Conservation (phyloP, 1,139 yeast genomes). For the Blastobotrys ciferrii region DNA sequence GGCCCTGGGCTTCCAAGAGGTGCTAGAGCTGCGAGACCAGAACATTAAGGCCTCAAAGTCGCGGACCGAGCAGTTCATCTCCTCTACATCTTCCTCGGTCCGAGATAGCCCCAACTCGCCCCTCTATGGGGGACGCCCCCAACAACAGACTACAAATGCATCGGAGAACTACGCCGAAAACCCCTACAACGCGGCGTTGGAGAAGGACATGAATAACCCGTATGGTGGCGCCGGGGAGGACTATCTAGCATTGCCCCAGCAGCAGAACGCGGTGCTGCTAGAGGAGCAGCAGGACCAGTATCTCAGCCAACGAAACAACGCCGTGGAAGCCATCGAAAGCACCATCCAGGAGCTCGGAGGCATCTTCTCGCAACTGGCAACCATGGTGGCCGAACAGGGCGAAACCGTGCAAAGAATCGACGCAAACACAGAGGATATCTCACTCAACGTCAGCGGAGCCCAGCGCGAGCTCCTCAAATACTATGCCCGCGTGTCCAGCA, state of each 20-base stretch:
- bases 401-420: slow-evolving; percentile 95
- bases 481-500: slow-evolving; percentile 82
- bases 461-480: slow-evolving; percentile 90
- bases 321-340: slow-evolving; percentile 93
- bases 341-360: slow-evolving; percentile 97
- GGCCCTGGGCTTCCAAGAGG: slow-evolving; percentile 87
- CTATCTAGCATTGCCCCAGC: slow-evolving; percentile 60
- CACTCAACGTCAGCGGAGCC: slow-evolving; percentile 86
- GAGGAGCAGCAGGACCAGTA: slow-evolving; percentile 73
- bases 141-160: slow-evolving; percentile 6
- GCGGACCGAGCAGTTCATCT: slow-evolving; percentile 80
- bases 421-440: slow-evolving; percentile 90
- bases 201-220: slow-evolving; percentile 39
- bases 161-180: slow-evolving; percentile 31
- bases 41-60: slow-evolving; percentile 78
- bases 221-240: slow-evolving; percentile 23
- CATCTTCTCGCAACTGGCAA: slow-evolving; percentile 88
- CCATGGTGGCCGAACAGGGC: slow-evolving; percentile 97
- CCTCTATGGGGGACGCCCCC: slow-evolving; percentile 20
- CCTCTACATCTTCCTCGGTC: slow-evolving; percentile 45
- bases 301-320: slow-evolving; percentile 78
- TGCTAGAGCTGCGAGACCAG: slow-evolving; percentile 80
- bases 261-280: slow-evolving; percentile 58
- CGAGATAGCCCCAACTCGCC: slow-evolving; percentile 26
- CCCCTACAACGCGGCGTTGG: slow-evolving; percentile 32